phyloP scores from a whole-genome alignment of 2,329 filamentous ascomycete genomes.

The Ophiostoma piceae region DNA sequence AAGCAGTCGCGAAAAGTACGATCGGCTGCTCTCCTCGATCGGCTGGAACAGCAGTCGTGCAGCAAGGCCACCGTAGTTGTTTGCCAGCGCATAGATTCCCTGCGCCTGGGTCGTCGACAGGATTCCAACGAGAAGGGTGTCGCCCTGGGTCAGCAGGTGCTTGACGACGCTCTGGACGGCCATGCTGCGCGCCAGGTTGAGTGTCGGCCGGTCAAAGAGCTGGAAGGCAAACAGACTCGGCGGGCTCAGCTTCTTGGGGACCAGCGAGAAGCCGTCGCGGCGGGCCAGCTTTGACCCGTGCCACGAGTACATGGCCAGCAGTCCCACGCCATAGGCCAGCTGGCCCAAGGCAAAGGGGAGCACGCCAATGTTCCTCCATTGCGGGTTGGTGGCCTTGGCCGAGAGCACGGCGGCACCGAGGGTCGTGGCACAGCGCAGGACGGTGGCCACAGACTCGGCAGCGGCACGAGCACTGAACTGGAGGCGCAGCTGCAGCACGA shows the following conservation, averaged over 20 bases:
- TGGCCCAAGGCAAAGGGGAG: conserved; percentile 88
- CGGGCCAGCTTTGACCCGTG: conserved; percentile 54
- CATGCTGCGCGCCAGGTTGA: conserved; percentile 72
- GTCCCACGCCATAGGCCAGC: conserved; percentile 62
- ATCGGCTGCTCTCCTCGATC: conserved; percentile 87
- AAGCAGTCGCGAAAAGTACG: conserved; percentile 79
- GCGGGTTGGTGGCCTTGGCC: neutral
- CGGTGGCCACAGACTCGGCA: conserved; percentile 77
- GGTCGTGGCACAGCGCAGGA: conserved; percentile 69
- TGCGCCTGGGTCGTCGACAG: conserved; percentile 75
- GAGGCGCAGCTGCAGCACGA: conserved; percentile 75
- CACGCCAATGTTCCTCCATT: conserved; percentile 58
- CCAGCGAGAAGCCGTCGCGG: conserved; percentile 62
- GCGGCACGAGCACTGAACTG: conserved; percentile 73
- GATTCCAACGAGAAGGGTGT: conserved; percentile 78
- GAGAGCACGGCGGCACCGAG: conserved; percentile 61
- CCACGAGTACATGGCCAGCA: conserved; percentile 66
- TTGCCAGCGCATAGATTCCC: conserved; percentile 86
- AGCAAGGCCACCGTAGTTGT: conserved; percentile 87
- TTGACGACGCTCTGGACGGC: conserved; percentile 87
- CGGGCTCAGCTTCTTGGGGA: conserved; percentile 42
- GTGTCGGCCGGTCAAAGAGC: conserved; percentile 64
- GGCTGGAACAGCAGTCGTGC: conserved; percentile 90
- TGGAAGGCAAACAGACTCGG: conserved; percentile 50
- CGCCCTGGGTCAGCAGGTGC: conserved; percentile 88